phyloP scores from a whole-genome alignment of 208 protist species.

The Crithidia thermophila region DNA sequence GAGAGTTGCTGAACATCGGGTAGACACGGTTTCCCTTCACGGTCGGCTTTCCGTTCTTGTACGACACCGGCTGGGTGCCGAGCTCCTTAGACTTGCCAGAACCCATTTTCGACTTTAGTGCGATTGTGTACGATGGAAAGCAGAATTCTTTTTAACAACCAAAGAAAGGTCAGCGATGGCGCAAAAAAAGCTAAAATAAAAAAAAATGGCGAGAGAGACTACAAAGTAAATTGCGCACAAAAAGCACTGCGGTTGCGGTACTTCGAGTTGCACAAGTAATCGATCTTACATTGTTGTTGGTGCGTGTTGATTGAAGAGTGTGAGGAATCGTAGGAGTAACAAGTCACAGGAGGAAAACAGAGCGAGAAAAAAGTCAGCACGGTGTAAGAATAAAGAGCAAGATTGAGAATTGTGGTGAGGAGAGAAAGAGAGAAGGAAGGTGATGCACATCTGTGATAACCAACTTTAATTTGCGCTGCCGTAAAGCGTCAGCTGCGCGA shows the following conservation, averaged over 20 bases:
- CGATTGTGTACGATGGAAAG: no score
- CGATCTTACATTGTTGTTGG: no score
- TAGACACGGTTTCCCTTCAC: conserved; percentile 46
- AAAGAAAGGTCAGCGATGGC: conserved; percentile 7
- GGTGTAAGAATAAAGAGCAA: no score
- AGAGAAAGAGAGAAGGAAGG: background rate
- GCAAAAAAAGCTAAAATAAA: conserved; percentile 3
- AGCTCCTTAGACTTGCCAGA: conserved; percentile 31
- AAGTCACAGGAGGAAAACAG: background rate
- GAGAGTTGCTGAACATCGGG: conserved; percentile 77
- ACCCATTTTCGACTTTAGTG: conserved; percentile 40
- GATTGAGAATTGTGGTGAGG: conserved; percentile 1
- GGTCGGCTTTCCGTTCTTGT: conserved; percentile 67
- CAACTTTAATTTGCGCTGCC: no score
- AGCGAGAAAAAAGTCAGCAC: background rate
- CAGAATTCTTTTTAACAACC: conserved; percentile 6
- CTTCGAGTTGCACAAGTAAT: no score
- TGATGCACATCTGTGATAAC: background rate
- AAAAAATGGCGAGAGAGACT: conserved; percentile 4
- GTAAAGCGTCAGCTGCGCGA: no score
- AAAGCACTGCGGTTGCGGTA: no score
- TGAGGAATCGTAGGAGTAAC: no score
- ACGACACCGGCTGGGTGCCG: conserved; percentile 23
- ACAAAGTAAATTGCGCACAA: no score
- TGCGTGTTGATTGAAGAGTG: no score